Conservation (phyloP, 345 rosid species). For the Eucalyptus cloeziana region DNA sequence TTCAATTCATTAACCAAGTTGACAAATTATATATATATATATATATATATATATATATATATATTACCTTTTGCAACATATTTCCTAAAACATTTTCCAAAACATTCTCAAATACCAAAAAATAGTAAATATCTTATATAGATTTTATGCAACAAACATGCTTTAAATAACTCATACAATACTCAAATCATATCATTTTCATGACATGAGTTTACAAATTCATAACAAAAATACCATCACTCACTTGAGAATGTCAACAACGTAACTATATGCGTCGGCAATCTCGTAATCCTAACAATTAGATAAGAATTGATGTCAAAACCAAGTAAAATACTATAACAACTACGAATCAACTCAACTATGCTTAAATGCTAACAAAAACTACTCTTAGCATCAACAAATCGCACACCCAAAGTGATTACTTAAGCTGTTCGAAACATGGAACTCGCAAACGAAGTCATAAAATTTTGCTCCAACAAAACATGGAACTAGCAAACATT, state of each 20-base stretch:
- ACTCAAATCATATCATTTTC: not conserved
- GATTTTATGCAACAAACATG: not conserved
- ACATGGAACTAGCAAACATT: not conserved
- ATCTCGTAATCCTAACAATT: not conserved
- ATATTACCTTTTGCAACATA: too few species aligned
- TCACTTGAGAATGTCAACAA: not conserved
- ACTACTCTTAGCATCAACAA: not conserved
- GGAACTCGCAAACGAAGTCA: not conserved
- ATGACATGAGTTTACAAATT: not conserved
- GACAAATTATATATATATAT: too few species aligned
- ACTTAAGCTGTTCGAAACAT: not conserved
- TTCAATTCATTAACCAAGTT: too few species aligned
- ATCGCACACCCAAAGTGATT: not conserved
- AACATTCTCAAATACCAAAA: not conserved
- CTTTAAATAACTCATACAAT: not conserved
- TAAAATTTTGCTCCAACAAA: too few species aligned
- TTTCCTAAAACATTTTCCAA: not conserved
- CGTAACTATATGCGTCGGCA: fast-evolving
- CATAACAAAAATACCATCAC: not conserved
- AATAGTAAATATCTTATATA: too few species aligned
- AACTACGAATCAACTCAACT: too few species aligned
- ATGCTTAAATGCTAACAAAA: not conserved
- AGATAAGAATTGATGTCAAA: not conserved
- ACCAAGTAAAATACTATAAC: not conserved
- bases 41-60: too few species aligned